Evolutionary conservation across 2,329 filamentous ascomycete genomes (phyloP), one percentile per base, ranked within the genome.

Genomic region (Arthrobotrys sphaeroides): DNA sequence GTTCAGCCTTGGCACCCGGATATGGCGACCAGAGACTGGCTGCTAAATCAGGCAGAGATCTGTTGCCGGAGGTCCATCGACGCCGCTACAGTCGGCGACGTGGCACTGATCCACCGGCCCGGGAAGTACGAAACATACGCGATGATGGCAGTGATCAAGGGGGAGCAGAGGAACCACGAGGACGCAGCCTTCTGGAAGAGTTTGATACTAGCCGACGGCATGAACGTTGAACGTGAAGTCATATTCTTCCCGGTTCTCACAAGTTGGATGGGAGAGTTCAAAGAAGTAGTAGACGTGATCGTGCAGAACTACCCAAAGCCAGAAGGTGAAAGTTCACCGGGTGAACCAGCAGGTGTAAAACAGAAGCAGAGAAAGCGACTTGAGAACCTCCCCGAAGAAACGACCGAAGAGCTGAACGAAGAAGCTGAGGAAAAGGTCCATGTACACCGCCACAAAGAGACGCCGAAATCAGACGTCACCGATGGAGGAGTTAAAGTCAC

Each of bases 241-340:
- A 55, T 55, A 55, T 55, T 55, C 51, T 55, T 55, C 51, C 51
- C 51, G n/a, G 51, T 55, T 9, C 51, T 55, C 18, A 55, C 51
- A 55, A 55, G 51, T 24, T 55, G 51, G 51, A 55, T 55, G 51
- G 51, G 31, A 38, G 51, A 55, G 18, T 55, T 55, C 31, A 55
- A 55, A 38, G 51, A 55, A 38, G 51, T 55, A 6, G 51, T 55
- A 4, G 51, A 55, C 4, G 22, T 55, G 4, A 55, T 55, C 51
- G 51, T 55, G 31, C 28, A 55, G 31, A 55, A 55, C 31, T 55
- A 55, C n/a, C 51, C 51, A 16, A 55, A 55, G 10, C 51, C 51
- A 22, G 51, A 55, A 38, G 51, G 51, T 5, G 51, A 55, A 24
- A 31, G 16, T 3, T 18, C 51, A 22, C 7, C 13, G 5, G n/a